Evolutionary conservation across 495 filamentous ascomycete genomes (phyloP), one percentile per base, ranked within the genome.

Genomic region (Trichoderma virens): DNA sequence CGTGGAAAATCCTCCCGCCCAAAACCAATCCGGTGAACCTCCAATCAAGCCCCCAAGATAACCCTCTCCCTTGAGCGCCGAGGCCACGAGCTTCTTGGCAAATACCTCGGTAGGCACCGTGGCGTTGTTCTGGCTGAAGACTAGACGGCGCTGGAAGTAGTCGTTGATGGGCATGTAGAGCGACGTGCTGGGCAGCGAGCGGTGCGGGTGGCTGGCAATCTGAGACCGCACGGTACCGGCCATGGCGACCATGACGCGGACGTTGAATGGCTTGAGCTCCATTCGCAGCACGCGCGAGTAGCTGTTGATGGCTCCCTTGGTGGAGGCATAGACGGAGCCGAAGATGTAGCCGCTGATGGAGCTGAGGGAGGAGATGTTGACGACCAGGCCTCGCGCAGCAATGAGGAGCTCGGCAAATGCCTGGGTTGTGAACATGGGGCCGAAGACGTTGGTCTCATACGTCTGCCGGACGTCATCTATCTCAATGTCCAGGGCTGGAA

Each of bases 391-490:
- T 61, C 76, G 78, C 3, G 83, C 76, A 28, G 70, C 72, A 39
- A 83, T 80, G 0, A 89, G 70, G 62, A 82, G 70, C 65, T 79
- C 77, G 27, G 74, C 67, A 68, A 88, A 88, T 14, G 80, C 77
- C 59, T 86, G 78, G 32, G 80, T 80, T 66, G 83, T 78, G 60
- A 73, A 72, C 71, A 88, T 76, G 28, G 79, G 72, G 27, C 82
- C 82, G 73, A 85, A 88, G 39, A 88, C 81, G 69, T 89, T 89
- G 34, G 83, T 80, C 62, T 88, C 85, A 60, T 85, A 88, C 0
- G 85, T 78, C 60, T 71, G 68, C 65, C 78, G 82, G 1, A 83
- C 82, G 32, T 79, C 76, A 5, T 80, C 71, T 0, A 86, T 63
- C 34, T 76, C 70, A 27, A 80, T 75, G 65, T 88, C 86, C 4